Evolutionary conservation across 2,329 filamentous ascomycete genomes (phyloP).

Genomic region (Ramularia collo-cygni): DNA sequence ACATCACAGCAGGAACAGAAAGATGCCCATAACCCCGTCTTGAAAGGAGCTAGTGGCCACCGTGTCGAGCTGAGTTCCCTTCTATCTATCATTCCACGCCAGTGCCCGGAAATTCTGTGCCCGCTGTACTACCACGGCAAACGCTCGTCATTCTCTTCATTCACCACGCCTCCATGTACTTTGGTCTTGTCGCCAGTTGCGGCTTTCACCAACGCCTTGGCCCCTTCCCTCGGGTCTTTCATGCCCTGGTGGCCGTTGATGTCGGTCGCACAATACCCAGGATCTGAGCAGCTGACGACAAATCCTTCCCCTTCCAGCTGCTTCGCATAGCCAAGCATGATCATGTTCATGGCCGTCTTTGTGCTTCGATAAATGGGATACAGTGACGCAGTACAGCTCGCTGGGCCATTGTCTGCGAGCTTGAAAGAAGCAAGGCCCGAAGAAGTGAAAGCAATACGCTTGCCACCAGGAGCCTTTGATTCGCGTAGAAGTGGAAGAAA

Average conservation of each 20-base stretch:
- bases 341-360: slow-evolving; percentile 27
- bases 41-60: no score
- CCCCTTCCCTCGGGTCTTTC: slow-evolving; percentile 26
- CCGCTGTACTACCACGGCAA: no score
- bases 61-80: no score
- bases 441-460: slow-evolving; percentile 25
- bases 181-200: slow-evolving; percentile 19
- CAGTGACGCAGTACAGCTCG: slow-evolving; percentile 5
- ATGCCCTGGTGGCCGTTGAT: slow-evolving; percentile 21
- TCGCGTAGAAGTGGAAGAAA: slow-evolving; percentile 26
- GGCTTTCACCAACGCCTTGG: slow-evolving; percentile 21
- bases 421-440: slow-evolving; percentile 18
- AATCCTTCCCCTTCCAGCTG: slow-evolving; percentile 22
- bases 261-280: slow-evolving; percentile 21
- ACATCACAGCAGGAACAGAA: no score
- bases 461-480: slow-evolving; percentile 12
- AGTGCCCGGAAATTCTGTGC: no score
- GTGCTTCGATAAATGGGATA: slow-evolving; percentile 20
- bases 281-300: slow-evolving; percentile 18
- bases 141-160: slow-evolving; percentile 18
- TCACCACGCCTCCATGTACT: slow-evolving; percentile 20
- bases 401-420: slow-evolving; percentile 3
- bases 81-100: no score
- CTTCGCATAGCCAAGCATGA: slow-evolving; percentile 19
- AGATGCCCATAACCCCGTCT: no score